Evolutionary conservation across 2,329 filamentous ascomycete genomes (phyloP).

Genomic region (Didymella segeticola): DNA sequence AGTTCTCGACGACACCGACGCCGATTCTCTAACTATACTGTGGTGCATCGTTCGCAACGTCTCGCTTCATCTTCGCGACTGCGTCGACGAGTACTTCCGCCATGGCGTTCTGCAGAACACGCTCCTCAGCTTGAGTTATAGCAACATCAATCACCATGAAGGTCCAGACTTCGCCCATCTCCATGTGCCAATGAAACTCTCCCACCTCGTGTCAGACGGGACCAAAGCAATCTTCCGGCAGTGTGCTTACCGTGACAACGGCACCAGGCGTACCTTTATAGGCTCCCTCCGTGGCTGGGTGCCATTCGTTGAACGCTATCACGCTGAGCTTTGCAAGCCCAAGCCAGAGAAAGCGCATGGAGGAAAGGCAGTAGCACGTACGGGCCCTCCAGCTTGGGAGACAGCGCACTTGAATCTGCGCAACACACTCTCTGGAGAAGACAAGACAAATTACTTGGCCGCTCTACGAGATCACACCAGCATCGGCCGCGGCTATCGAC

Average conservation of each 20-base stretch:
- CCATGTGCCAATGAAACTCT: slow-evolving; percentile 27
- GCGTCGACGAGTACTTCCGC: slow-evolving; percentile 28
- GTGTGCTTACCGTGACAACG: slow-evolving; percentile 7
- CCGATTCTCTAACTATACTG: slow-evolving; percentile 19
- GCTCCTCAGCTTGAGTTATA: slow-evolving; percentile 27
- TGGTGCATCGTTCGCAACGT: slow-evolving; percentile 28
- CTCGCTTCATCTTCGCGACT: slow-evolving; percentile 19
- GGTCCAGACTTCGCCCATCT: slow-evolving; percentile 19
- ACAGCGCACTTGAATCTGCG: slow-evolving; percentile 12
- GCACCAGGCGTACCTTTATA: not conserved
- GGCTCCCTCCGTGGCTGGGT: slow-evolving; percentile 29
- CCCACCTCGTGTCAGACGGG: slow-evolving; percentile 17
- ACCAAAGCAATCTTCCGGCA: slow-evolving; percentile 18
- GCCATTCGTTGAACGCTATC: slow-evolving; percentile 29
- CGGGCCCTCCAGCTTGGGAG: slow-evolving; percentile 22
- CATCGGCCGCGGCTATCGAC: slow-evolving; percentile 28
- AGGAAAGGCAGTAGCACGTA: slow-evolving; percentile 11
- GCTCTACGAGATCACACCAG: slow-evolving; percentile 17
- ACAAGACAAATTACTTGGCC: slow-evolving; percentile 14
- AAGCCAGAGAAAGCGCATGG: slow-evolving; percentile 8
- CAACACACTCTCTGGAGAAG: slow-evolving; percentile 13
- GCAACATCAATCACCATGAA: slow-evolving; percentile 19
- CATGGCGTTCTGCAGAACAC: slow-evolving; percentile 19
- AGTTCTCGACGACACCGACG: slow-evolving; percentile 8
- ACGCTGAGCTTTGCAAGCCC: slow-evolving; percentile 13